These are phyloP conservation scores for Fusarium xyrophilum DNA, from an alignment of 2,329 filamentous ascomycete species.

Conservation along the genomic window DNA sequence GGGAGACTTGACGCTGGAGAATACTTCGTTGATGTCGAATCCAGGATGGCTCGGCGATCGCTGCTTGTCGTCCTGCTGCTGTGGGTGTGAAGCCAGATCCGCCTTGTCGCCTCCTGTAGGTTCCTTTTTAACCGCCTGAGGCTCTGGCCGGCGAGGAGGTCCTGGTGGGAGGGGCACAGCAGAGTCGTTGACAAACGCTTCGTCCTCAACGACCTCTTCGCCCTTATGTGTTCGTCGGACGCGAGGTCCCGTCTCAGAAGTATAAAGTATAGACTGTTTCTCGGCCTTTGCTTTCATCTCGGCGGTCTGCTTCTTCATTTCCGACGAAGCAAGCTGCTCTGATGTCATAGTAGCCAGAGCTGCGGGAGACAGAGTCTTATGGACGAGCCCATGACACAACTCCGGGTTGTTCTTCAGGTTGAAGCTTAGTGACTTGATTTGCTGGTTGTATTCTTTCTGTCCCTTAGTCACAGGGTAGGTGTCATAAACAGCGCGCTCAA, in stretches of 20 bases:
- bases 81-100: conserved; percentile 41
- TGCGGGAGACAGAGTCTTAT: conserved; percentile 73
- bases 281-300: conserved; percentile 79
- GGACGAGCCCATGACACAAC: conserved; percentile 77
- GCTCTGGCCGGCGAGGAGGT: conserved; percentile 30
- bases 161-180: conserved; percentile 42
- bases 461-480: conserved; percentile 56
- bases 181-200: conserved; percentile 56
- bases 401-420: conserved; percentile 90
- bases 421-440: conserved; percentile 79
- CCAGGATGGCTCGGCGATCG: conserved; percentile 63
- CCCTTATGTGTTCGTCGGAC: conserved; percentile 94
- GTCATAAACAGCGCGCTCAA: conserved; percentile 75
- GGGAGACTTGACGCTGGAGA: conserved; percentile 82
- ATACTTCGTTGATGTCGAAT: conserved; percentile 88
- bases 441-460: conserved; percentile 60
- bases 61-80: conserved; percentile 53
- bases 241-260: conserved; percentile 73
- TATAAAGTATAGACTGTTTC: conserved; percentile 83
- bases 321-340: conserved; percentile 90
- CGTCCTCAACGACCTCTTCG: conserved; percentile 85
- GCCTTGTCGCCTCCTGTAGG: conserved; percentile 38
- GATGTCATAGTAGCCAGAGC: conserved; percentile 85
- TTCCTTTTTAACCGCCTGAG: conserved; percentile 48
- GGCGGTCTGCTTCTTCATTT: conserved; percentile 79